Base-by-base conservation (phyloP, 192 early-diverging fungal species). In the Cetraspora pellucida region DNA sequence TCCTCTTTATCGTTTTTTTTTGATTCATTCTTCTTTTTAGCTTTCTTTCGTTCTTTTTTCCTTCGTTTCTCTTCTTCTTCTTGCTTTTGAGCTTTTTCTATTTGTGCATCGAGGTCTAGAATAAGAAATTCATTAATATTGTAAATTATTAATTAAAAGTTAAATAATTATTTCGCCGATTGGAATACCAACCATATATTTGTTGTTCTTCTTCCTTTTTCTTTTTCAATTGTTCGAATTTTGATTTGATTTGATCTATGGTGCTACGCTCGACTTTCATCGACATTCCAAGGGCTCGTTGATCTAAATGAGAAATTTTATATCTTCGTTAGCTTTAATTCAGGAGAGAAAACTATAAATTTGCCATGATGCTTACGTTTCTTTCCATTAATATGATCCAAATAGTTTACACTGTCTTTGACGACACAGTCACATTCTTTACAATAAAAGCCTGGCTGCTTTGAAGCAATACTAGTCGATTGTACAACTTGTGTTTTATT, bases 381-480 rank as follows among this genome's bases (percentile, higher is more conserved):
- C 74, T 87, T 87, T 73, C 94, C 93, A 81, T 97, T 98, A 66
- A 94, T 92, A 72, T 98, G 96, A 79, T 97, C 96, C 72, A 97
- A 83, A 66, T 92, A 98, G 57, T 89, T 93, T 54, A 92, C 84
- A 77, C 92, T 96, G 85, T 98, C 97, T 75, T 96, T 96, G 67
- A 95, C 87, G 6, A 90, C 90, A 67, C 91, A 89, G 72, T 97
- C 94, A 75, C 97, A 97, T 2, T 87, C 85, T 79, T 93, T 89
- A 82, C 97, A 98, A 75, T 94, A 95, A 80, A 94, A 98, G 21
- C 97, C 97, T 6, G 97, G 93, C 78, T 94, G 92, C 61, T 88
- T 87, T 49, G 87, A 77, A 1, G 84, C 86, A 57, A 77, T 68
- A 37, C 80, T 80, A 3, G 81, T 81, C 5, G 83, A 80, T 66